phyloP scores from a whole-genome alignment of 805 yeast genomes.

The Jamesozyma jinghongensis region DNA sequence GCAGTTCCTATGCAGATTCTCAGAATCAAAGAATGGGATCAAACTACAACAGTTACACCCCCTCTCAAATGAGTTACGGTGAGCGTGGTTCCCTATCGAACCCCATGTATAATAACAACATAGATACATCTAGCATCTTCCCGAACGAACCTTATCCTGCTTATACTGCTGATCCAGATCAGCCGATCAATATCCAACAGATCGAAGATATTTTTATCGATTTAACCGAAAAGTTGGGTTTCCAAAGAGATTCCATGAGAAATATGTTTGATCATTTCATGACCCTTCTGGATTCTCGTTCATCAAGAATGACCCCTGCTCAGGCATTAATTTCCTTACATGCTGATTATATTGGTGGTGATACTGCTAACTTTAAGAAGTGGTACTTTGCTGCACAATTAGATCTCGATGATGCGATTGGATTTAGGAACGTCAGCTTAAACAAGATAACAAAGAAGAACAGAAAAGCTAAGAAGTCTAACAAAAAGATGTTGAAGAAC shows the following conservation, averaged over 20 bases:
- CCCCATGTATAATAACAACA: background rate
- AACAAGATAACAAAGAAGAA: conserved; percentile 72
- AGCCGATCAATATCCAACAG: conserved; percentile 72
- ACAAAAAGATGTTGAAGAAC: conserved; percentile 50
- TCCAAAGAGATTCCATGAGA: conserved; percentile 89
- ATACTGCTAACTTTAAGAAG: conserved; percentile 72
- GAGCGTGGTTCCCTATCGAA: conserved; percentile 49
- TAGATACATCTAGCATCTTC: conserved; percentile 21
- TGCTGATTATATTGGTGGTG: conserved; percentile 86
- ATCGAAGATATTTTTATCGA: conserved; percentile 81
- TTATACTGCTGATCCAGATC: conserved; percentile 94
- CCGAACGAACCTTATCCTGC: conserved; percentile 96
- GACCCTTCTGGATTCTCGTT: conserved; percentile 73
- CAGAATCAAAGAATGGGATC: conserved; percentile 24
- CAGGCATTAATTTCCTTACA: conserved; percentile 74
- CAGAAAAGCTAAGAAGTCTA: conserved; percentile 74
- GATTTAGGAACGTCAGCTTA: conserved; percentile 47
- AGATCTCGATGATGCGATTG: conserved; percentile 61
- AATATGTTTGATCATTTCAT: conserved; percentile 81
- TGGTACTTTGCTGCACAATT: conserved; percentile 88
- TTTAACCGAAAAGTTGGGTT: conserved; percentile 73
- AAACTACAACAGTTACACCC: conserved; percentile 51
- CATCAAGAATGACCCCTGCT: conserved; percentile 81
- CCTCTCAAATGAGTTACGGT: conserved; percentile 78
- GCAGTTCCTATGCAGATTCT: conserved; percentile 42